phyloP scores from a whole-genome alignment of 768 basidiomycete species.

The Psilocybe cubensis region DNA sequence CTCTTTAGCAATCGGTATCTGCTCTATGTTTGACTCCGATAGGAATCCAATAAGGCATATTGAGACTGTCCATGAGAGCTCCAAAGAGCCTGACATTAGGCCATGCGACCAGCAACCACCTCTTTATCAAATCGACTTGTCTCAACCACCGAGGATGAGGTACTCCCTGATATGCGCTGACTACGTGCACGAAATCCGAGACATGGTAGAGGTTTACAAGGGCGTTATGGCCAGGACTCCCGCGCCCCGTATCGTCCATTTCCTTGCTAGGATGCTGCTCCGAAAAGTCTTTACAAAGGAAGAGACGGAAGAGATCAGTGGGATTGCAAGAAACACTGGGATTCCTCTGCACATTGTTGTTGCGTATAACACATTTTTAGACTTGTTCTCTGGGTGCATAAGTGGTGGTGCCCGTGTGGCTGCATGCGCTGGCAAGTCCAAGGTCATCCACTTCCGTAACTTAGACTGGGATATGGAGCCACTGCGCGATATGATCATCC shows the following conservation, averaged over 20 bases:
- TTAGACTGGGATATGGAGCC: slow-evolving; percentile 44
- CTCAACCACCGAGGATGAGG: slow-evolving; percentile 30
- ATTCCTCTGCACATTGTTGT: slow-evolving; percentile 36
- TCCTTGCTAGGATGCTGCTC: slow-evolving; percentile 29
- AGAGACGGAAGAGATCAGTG: slow-evolving; percentile 37
- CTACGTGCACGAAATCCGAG: slow-evolving; percentile 27
- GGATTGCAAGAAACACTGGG: slow-evolving; percentile 31
- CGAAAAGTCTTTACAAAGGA: slow-evolving; percentile 33
- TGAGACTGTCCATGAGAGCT: too few species aligned
- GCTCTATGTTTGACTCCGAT: too few species aligned
- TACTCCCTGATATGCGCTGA: slow-evolving; percentile 35
- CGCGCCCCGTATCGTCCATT: slow-evolving; percentile 25
- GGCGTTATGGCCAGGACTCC: slow-evolving; percentile 26
- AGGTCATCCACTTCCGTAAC: slow-evolving; percentile 39
- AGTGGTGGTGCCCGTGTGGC: slow-evolving; percentile 35
- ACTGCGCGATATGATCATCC: slow-evolving; percentile 35
- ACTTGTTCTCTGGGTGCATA: slow-evolving; percentile 40
- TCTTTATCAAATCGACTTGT: slow-evolving; percentile 36
- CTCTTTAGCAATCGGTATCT: too few species aligned
- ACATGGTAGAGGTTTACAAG: slow-evolving; percentile 31
- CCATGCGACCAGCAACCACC: slow-evolving; percentile 17
- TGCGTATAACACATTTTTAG: slow-evolving; percentile 43
- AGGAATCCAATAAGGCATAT: too few species aligned
- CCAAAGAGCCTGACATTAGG: background rate
- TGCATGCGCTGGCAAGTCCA: background rate